A percentile compares a stretch with the other conserved stretches of the same genome.
Conservation (phyloP, 2,329 filamentous ascomycete genomes). For the Fusarium vanettenii region DNA sequence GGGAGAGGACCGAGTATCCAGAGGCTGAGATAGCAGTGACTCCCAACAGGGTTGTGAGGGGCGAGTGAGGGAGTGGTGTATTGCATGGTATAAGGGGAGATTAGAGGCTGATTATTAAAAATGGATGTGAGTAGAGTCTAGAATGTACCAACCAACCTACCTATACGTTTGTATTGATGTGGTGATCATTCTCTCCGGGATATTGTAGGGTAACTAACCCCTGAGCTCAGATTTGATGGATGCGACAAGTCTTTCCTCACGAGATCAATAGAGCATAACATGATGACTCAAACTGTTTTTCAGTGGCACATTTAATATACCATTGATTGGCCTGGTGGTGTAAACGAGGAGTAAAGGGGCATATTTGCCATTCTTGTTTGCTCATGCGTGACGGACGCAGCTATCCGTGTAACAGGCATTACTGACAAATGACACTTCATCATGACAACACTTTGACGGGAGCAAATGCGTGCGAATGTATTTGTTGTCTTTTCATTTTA, state of each 20-base stretch:
- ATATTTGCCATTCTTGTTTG: background rate
- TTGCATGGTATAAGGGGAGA: background rate
- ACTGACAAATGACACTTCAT: background rate
- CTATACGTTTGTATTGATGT: background rate
- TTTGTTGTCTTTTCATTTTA: background rate
- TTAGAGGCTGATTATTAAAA: background rate
- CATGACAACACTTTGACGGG: background rate
- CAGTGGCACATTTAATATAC: background rate
- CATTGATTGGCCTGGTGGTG: background rate
- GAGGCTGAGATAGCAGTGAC: constrained; percentile 37
- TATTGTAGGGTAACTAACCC: background rate
- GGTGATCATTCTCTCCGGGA: background rate
- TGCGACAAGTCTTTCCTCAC: background rate
- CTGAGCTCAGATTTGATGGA: background rate
- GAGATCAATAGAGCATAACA: background rate
- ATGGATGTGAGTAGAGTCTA: background rate
- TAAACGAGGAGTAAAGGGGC: background rate
- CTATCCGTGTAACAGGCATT: background rate
- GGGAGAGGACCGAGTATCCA: constrained; percentile 42
- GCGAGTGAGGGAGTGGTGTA: background rate
- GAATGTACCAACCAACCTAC: background rate
- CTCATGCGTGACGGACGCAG: background rate
- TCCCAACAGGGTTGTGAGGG: constrained; percentile 32
- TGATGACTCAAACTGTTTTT: background rate
- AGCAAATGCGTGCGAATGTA: background rate